Conservation (phyloP, 805 yeast genomes). For the Spathaspora boniae region DNA sequence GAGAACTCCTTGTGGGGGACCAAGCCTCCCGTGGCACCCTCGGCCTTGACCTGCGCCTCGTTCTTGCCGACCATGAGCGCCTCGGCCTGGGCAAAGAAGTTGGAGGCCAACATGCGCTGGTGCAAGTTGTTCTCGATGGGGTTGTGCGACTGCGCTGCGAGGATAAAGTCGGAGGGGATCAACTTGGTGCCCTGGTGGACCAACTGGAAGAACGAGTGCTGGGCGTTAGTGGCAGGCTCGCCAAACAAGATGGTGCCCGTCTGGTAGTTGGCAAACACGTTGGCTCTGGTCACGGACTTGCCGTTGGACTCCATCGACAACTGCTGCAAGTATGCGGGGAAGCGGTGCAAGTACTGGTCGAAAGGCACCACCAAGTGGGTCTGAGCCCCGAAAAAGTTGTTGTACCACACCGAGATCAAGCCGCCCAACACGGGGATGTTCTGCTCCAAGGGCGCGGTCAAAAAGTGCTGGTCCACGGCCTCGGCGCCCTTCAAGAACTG, state of each 20-base stretch:
- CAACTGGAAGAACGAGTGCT: slow-evolving; percentile 98
- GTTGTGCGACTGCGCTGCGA: slow-evolving; percentile 97
- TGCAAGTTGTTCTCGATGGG: slow-evolving; percentile 92
- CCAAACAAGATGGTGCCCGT: slow-evolving; percentile 96
- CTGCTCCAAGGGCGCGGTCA: slow-evolving; percentile 75
- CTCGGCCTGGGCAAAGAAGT: slow-evolving; percentile 97
- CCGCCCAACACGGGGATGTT: slow-evolving; percentile 96
- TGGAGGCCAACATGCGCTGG: slow-evolving; percentile 98
- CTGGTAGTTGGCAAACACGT: slow-evolving; percentile 87
- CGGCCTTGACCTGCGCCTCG: slow-evolving; percentile 75
- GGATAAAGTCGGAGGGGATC: slow-evolving; percentile 94
- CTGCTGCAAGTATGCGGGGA: slow-evolving; percentile 99
- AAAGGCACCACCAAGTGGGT: slow-evolving; percentile 98
- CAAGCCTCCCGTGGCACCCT: slow-evolving; percentile 82
- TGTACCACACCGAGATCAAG: slow-evolving; percentile 94
- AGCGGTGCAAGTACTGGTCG: slow-evolving; percentile 97
- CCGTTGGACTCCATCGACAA: slow-evolving; percentile 99
- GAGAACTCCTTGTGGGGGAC: slow-evolving; percentile 95
- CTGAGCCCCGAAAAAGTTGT: slow-evolving; percentile 97
- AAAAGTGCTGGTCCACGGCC: slow-evolving; percentile 91
- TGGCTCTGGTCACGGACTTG: slow-evolving; percentile 92
- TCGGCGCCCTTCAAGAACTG: slow-evolving; percentile 95
- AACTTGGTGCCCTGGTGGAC: slow-evolving; percentile 98
- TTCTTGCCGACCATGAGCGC: slow-evolving; percentile 96
- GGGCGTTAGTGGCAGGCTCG: slow-evolving; percentile 98